A percentile compares a stretch with the other conserved stretches of the same genome.
Conservation (phyloP, 2,329 filamentous ascomycete genomes). For the Fusarium sulawesiense region DNA sequence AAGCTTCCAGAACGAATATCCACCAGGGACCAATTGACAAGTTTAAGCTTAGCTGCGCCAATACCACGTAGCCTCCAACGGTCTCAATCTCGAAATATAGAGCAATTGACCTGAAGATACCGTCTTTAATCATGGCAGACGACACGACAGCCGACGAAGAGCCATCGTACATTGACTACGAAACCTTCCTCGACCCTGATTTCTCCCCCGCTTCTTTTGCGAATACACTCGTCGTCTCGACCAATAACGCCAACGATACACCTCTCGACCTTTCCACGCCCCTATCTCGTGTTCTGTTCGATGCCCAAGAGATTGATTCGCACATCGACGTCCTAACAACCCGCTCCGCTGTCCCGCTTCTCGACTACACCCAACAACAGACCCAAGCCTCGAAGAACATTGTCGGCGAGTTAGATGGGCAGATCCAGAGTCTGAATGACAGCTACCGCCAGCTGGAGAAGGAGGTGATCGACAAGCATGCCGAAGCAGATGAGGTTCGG, state of each 20-base stretch:
- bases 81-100: not conserved
- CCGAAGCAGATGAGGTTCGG: constrained; percentile 84
- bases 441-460: constrained; percentile 87
- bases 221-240: constrained; percentile 86
- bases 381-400: constrained; percentile 78
- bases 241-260: constrained; percentile 91
- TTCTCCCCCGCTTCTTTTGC: constrained; percentile 88
- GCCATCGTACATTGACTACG: constrained; percentile 94
- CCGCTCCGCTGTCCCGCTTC: constrained; percentile 81
- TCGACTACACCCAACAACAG: constrained; percentile 81
- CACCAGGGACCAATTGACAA: constrained; percentile 16
- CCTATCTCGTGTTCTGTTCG: constrained; percentile 92
- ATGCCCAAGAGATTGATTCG: constrained; percentile 95
- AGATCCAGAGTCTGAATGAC: constrained; percentile 82
- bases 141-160: constrained; percentile 57
- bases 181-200: constrained; percentile 83
- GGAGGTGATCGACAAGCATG: constrained; percentile 87
- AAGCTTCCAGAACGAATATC: constrained; percentile 43
- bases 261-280: constrained; percentile 94
- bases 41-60: constrained; percentile 8
- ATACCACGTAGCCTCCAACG: constrained; percentile 18
- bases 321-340: constrained; percentile 93
- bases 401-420: constrained; percentile 79
- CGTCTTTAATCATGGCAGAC: constrained; percentile 16
- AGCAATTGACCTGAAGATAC: not conserved